Evolutionary conservation across 148 eudicot genomes (phyloP).

Genomic region (Arctostaphylos glauca): DNA sequence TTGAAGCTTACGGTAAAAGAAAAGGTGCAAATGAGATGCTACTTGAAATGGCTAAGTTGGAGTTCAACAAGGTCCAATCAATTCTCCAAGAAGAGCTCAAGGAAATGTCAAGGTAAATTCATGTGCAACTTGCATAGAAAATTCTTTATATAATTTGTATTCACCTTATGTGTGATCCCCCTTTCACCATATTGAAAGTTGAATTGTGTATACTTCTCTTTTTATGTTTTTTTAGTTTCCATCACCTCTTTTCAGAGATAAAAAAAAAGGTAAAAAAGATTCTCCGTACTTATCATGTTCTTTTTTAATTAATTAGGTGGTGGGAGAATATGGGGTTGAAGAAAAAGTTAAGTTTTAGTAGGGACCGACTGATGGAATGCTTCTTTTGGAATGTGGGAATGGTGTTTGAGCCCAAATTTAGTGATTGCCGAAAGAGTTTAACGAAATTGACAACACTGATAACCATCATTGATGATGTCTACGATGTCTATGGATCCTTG

Average conservation of each 20-base stretch:
- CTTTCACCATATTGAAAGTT: no score
- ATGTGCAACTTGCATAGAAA: not conserved
- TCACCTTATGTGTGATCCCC: not conserved
- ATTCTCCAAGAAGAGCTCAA: slow-evolving; percentile 19
- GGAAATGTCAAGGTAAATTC: slow-evolving; percentile 24
- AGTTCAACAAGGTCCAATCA: slow-evolving; percentile 22
- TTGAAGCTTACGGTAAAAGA: not conserved
- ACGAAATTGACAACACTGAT: slow-evolving; percentile 12
- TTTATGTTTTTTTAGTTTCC: no score
- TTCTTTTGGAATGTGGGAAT: slow-evolving; percentile 16
- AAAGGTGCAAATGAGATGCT: not conserved
- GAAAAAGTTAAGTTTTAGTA: slow-evolving; percentile 18
- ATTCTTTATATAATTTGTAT: not conserved
- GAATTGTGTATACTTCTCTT: not conserved
- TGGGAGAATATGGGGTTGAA: slow-evolving; percentile 14
- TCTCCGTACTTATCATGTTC: no score
- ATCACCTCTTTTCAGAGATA: no score
- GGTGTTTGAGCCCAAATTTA: slow-evolving; percentile 16
- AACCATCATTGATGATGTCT: slow-evolving; percentile 33
- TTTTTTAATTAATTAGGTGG: slow-evolving; percentile 9
- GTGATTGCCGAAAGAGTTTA: slow-evolving; percentile 15
- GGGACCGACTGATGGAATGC: slow-evolving; percentile 16
- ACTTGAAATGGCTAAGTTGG: slow-evolving; percentile 25
- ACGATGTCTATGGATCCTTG: slow-evolving; percentile 28
- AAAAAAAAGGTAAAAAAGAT: no score